Evolutionary conservation across 2,329 filamentous ascomycete species (phyloP).

Genomic region (Periconia digitata): DNA sequence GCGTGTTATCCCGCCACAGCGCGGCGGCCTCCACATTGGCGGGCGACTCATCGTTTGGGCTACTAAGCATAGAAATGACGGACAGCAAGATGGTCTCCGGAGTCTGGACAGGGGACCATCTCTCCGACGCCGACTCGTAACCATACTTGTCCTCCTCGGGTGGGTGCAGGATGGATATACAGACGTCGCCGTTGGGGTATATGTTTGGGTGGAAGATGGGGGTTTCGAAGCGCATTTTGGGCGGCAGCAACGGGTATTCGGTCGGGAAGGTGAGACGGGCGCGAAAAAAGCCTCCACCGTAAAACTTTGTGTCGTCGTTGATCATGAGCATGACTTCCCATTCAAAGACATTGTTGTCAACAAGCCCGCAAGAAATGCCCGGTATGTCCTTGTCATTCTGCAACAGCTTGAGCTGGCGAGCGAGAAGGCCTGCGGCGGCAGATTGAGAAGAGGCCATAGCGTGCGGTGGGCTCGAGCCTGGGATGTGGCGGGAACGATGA

Average conservation of each 20-base stretch:
- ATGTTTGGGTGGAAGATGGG: slow-evolving; percentile 98
- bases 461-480: background rate
- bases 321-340: slow-evolving; percentile 99
- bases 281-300: slow-evolving; percentile 91
- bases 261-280: slow-evolving; percentile 93
- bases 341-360: slow-evolving; percentile 86
- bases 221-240: slow-evolving; percentile 92
- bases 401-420: slow-evolving; percentile 91
- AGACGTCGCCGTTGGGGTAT: slow-evolving; percentile 88
- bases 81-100: slow-evolving; percentile 97
- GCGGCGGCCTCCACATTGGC: slow-evolving; percentile 95
- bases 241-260: slow-evolving; percentile 95
- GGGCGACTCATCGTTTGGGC: slow-evolving; percentile 95
- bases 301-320: slow-evolving; percentile 88
- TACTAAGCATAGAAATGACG: slow-evolving; percentile 97
- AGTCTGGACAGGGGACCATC: slow-evolving; percentile 95
- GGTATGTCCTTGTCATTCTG: slow-evolving; percentile 87
- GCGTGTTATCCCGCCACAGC: slow-evolving; percentile 86
- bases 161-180: slow-evolving; percentile 96
- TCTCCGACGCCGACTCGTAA: slow-evolving; percentile 93
- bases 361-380: slow-evolving; percentile 89
- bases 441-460: slow-evolving; percentile 42
- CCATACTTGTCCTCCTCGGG: slow-evolving; percentile 97
- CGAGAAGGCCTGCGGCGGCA: slow-evolving; percentile 72
- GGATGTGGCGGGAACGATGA: too few relatives aligned